phyloP scores from a whole-genome alignment of 768 basidiomycete species.

The Mycena venus region DNA sequence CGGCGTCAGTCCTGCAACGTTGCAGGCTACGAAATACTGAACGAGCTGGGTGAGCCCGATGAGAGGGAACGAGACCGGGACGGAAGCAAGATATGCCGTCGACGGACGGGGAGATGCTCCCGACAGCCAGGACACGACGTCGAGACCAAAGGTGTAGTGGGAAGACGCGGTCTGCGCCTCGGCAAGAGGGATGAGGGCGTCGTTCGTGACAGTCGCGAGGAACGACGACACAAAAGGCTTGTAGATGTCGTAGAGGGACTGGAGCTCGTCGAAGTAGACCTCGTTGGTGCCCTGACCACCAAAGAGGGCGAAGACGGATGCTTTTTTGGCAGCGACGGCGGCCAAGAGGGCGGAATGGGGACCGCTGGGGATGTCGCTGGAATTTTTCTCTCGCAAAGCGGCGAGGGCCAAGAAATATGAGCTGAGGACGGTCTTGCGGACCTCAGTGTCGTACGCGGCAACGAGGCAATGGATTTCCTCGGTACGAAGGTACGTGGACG shows the following conservation, averaged over 20 bases:
- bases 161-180: slow-evolving; percentile 68
- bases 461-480: slow-evolving; percentile 88
- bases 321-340: slow-evolving; percentile 71
- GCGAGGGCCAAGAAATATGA: slow-evolving; percentile 86
- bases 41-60: slow-evolving; percentile 97
- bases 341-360: slow-evolving; percentile 78
- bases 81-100: slow-evolving; percentile 88
- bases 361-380: slow-evolving; percentile 67
- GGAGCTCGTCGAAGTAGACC: slow-evolving; percentile 97
- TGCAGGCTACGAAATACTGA: slow-evolving; percentile 89
- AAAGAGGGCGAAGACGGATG: slow-evolving; percentile 91
- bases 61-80: slow-evolving; percentile 94
- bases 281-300: slow-evolving; percentile 99
- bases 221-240: slow-evolving; percentile 85
- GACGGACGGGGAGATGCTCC: slow-evolving; percentile 80
- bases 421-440: slow-evolving; percentile 81
- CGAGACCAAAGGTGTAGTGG: slow-evolving; percentile 85
- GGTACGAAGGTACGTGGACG: slow-evolving; percentile 75
- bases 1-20: slow-evolving; percentile 80
- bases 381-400: slow-evolving; percentile 69
- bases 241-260: slow-evolving; percentile 92
- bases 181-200: slow-evolving; percentile 81
- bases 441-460: slow-evolving; percentile 79
- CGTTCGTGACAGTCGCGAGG: slow-evolving; percentile 70
- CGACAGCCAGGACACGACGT: slow-evolving; percentile 88